Conservation (phyloP, 1,284 basidiomycete genomes). For the Leccinum pachyderme region DNA sequence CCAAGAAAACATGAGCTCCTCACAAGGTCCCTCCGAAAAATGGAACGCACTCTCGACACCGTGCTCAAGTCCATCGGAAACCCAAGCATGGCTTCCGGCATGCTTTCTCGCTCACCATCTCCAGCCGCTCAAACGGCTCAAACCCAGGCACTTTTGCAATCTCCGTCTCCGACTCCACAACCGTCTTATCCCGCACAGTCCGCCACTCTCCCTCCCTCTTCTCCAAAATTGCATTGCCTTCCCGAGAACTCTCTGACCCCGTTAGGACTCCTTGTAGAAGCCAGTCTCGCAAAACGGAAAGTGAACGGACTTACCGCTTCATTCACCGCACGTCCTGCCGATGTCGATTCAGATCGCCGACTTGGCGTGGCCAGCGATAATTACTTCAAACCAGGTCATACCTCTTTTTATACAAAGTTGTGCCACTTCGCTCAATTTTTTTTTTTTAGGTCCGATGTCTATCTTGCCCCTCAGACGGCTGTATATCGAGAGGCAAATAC, state of each 20-base stretch:
- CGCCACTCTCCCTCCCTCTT: slow-evolving; percentile 33
- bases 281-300: slow-evolving; percentile 82
- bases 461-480: slow-evolving; percentile 82
- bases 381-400: slow-evolving; percentile 90
- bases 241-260: slow-evolving; percentile 92
- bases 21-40: slow-evolving; percentile 84
- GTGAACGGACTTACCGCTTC: slow-evolving; percentile 44
- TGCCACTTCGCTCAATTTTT: slow-evolving; percentile 8
- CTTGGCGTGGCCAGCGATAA: slow-evolving; percentile 86
- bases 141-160: slow-evolving; percentile 60
- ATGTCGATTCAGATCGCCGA: slow-evolving; percentile 41
- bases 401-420: background rate
- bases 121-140: slow-evolving; percentile 53
- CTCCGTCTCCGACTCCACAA: slow-evolving; percentile 52
- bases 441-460: slow-evolving; percentile 67
- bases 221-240: slow-evolving; percentile 80
- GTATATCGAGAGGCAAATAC: slow-evolving; percentile 86
- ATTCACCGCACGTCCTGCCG: slow-evolving; percentile 37
- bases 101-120: slow-evolving; percentile 80
- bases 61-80: slow-evolving; percentile 83
- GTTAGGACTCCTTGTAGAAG: slow-evolving; percentile 86
- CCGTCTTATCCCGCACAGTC: slow-evolving; percentile 22
- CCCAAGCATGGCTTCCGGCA: slow-evolving; percentile 72
- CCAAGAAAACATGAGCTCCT: slow-evolving; percentile 84
- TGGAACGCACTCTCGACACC: slow-evolving; percentile 90